Evolutionary conservation across 1,139 yeast genomes (phyloP), one percentile per base, ranked within the genome.

Genomic region (Scheffersomyces lignicola): DNA sequence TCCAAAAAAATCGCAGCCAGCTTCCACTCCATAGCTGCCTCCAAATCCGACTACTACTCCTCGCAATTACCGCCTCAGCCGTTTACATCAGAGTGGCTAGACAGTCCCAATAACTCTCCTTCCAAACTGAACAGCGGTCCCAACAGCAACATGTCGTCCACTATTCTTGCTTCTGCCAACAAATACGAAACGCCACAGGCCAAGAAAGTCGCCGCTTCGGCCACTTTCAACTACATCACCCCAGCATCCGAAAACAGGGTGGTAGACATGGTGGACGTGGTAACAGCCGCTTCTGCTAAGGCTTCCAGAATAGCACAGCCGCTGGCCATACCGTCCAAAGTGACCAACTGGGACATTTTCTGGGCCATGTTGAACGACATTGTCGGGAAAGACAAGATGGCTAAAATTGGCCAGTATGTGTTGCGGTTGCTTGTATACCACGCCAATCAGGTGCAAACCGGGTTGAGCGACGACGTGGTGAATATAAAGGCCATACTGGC

Each of bases 381-480:
- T 18, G 69, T 76, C 2, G 90, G 90, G 23, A 83, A 83, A 53
- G 92, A 83, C 50, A 81, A 82, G 49, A 41, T 80, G 45, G 84
- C 87, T 23, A 83, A 83, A 48, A 64, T 78, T 4, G 65, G 78
- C 18, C 84, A 80, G 48, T 83, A 82, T 48, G 53, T 73, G 0
- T 56, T 83, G 34, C 69, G 83, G 40, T 55, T 83, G 20, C 52
- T 81, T 20, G 60, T 77, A 17, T 58, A 69, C 39, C 78, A 80
- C 49, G 67, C 81, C 7, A 50, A 60, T 5, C 62, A 62, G 31
- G 52, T 74, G 2, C 69, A 73, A 44, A 40, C 44, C 7, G 60
- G 54, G 39, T 51, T 69, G 34, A 61, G 71, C 39, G 70, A 67
- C 47, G 60, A 55, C 1, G 24, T 45, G 23, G 47, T 59, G 35